Evolutionary conservation across 345 rosid species (phyloP).

Genomic region (Noccaea bulbosa): DNA sequence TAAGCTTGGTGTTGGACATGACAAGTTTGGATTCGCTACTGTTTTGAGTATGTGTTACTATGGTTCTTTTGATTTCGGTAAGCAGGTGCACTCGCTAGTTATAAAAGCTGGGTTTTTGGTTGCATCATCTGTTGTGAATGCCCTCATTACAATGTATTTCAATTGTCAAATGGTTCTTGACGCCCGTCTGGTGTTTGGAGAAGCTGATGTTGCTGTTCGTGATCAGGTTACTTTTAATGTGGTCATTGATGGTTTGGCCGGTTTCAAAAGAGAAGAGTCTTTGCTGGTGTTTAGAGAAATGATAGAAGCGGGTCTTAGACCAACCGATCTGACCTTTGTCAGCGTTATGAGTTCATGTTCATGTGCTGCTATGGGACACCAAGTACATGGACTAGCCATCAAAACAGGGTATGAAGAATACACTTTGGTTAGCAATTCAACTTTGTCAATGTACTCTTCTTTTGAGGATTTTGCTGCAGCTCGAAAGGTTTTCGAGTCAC

Average conservation of each 20-base stretch:
- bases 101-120: conserved; percentile 56
- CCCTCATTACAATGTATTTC: conserved; percentile 74
- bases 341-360: conserved; percentile 60
- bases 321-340: conserved; percentile 65
- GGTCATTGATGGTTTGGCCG: conserved; percentile 66
- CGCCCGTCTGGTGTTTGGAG: conserved; percentile 56
- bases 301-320: conserved; percentile 56
- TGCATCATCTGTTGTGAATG: conserved; percentile 59
- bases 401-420: conserved; percentile 59
- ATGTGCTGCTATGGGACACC: conserved; percentile 44
- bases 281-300: conserved; percentile 50
- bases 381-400: conserved; percentile 56
- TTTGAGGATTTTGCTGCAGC: conserved; percentile 50
- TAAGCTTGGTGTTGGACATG: conserved; percentile 55
- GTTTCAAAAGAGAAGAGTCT: conserved; percentile 52
- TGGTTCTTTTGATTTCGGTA: conserved; percentile 53
- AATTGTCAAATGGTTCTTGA: conserved; percentile 44
- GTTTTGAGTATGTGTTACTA: conserved; percentile 61
- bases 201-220: conserved; percentile 45
- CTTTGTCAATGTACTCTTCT: conserved; percentile 64
- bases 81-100: conserved; percentile 67
- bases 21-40: conserved; percentile 68
- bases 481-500: conserved; percentile 48
- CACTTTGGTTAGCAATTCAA: conserved; percentile 63
- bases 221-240: conserved; percentile 72